These are phyloP conservation scores for Hypoxylon crocopeplum DNA, from an alignment of 495 filamentous ascomycete genomes.

Conservation along the genomic window DNA sequence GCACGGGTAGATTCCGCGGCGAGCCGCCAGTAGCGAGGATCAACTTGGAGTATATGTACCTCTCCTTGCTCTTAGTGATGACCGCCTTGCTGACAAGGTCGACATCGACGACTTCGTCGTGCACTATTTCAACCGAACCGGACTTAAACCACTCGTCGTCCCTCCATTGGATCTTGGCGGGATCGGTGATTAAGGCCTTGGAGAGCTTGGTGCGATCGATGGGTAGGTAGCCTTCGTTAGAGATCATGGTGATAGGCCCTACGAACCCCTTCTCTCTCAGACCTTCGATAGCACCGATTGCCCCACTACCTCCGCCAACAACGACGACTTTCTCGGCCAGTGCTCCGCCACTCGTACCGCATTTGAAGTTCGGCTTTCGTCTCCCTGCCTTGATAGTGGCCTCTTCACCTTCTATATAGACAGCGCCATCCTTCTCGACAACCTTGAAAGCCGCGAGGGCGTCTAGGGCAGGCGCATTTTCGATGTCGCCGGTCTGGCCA, in stretches of 20 bases:
- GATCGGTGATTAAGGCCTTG: slow-evolving; percentile 89
- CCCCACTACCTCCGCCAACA: slow-evolving; percentile 88
- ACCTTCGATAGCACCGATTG: slow-evolving; percentile 78
- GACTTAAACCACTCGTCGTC: slow-evolving; percentile 77
- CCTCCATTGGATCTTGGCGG: slow-evolving; percentile 76
- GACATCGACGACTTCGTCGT: slow-evolving; percentile 77
- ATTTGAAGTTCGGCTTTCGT: slow-evolving; percentile 75
- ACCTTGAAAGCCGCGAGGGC: slow-evolving; percentile 80
- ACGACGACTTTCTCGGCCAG: slow-evolving; percentile 77
- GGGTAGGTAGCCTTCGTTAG: slow-evolving; percentile 81
- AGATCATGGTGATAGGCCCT: slow-evolving; percentile 82
- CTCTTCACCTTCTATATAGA: slow-evolving; percentile 86
- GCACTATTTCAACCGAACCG: slow-evolving; percentile 73
- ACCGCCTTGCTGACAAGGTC: slow-evolving; percentile 78
- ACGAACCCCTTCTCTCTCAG: slow-evolving; percentile 82
- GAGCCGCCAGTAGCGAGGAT: slow-evolving; percentile 86
- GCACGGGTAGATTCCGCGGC: slow-evolving; percentile 77
- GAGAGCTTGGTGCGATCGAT: slow-evolving; percentile 96
- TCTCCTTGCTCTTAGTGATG: slow-evolving; percentile 72
- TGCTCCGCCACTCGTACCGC: slow-evolving; percentile 58
- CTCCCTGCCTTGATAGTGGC: slow-evolving; percentile 77
- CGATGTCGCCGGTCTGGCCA: slow-evolving; percentile 86
- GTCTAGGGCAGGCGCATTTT: slow-evolving; percentile 91
- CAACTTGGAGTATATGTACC: slow-evolving; percentile 81
- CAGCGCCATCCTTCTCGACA: slow-evolving; percentile 75